These are phyloP conservation scores for Suillus paluster DNA, from an alignment of 768 basidiomycete species.

Conservation along the genomic window DNA sequence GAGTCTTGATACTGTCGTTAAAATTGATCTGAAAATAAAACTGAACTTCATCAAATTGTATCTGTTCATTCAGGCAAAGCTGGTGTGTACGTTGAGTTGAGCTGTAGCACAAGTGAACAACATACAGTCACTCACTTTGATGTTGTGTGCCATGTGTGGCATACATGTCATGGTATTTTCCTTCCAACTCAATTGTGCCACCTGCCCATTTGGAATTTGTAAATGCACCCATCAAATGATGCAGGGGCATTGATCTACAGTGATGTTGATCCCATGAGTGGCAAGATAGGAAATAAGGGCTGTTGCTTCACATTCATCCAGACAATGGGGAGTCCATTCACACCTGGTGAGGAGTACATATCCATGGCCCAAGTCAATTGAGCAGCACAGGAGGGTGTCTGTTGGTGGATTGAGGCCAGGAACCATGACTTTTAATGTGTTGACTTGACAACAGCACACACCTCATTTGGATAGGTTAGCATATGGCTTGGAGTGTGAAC, in stretches of 20 bases:
- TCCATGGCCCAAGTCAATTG: constrained; percentile 16
- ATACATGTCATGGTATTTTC: not conserved
- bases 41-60: constrained; percentile 20
- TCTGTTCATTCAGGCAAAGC: not conserved
- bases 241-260: not conserved
- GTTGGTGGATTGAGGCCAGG: constrained; percentile 14
- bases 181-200: constrained; percentile 15
- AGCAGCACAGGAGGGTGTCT: not conserved
- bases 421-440: constrained; percentile 17
- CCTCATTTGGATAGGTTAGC: constrained; percentile 30
- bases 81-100: not conserved
- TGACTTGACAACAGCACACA: constrained; percentile 23
- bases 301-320: not conserved
- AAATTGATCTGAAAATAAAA: constrained; percentile 20
- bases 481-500: constrained; percentile 28
- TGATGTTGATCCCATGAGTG: not conserved
- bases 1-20: not conserved
- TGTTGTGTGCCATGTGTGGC: not conserved
- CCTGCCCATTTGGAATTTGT: constrained; percentile 26
- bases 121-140: not conserved
- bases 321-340: not conserved
- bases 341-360: constrained; percentile 14
- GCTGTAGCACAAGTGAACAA: not conserved
- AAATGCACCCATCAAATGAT: constrained; percentile 25
- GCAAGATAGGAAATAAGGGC: not conserved